Percentiles rank a stretch among this genome's conserved stretches.
phyloP scores from a whole-genome alignment of 148 eudicot genomes.

The Vaccinium vitisidaea region DNA sequence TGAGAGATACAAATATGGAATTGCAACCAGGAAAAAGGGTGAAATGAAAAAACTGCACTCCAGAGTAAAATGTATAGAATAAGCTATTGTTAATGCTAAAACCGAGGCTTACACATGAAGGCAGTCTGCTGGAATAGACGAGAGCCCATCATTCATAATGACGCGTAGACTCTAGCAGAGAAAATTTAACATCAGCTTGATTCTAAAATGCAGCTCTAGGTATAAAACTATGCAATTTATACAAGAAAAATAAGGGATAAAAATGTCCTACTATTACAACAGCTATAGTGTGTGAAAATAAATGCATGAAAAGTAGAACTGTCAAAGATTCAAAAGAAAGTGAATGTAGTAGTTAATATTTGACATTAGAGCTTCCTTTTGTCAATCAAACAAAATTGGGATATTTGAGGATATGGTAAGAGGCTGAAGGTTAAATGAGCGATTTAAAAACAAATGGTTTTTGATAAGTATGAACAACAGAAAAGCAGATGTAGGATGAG shows the following conservation, averaged over 20 bases:
- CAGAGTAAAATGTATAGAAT: background rate
- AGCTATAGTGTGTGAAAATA: background rate
- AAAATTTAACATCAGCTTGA: slow-evolving; percentile 22
- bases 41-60: background rate
- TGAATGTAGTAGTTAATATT: background rate
- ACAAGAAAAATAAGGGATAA: background rate
- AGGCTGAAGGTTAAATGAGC: background rate
- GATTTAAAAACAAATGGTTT: background rate
- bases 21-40: background rate
- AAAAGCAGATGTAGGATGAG: background rate
- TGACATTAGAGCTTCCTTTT: background rate
- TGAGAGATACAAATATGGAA: background rate
- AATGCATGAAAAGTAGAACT: background rate
- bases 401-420: background rate
- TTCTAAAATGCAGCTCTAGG: background rate
- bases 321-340: background rate
- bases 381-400: background rate
- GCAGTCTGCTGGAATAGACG: slow-evolving; percentile 77
- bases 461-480: background rate
- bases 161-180: slow-evolving; percentile 78
- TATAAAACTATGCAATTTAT: background rate
- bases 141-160: slow-evolving; percentile 92
- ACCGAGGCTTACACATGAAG: slow-evolving; percentile 71
- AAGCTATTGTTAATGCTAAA: background rate
- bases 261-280: background rate